Percentiles rank a stretch among this genome's conserved stretches.
phyloP scores from a whole-genome alignment of 169 alveolate species.

The Hammondia hammondi region DNA sequence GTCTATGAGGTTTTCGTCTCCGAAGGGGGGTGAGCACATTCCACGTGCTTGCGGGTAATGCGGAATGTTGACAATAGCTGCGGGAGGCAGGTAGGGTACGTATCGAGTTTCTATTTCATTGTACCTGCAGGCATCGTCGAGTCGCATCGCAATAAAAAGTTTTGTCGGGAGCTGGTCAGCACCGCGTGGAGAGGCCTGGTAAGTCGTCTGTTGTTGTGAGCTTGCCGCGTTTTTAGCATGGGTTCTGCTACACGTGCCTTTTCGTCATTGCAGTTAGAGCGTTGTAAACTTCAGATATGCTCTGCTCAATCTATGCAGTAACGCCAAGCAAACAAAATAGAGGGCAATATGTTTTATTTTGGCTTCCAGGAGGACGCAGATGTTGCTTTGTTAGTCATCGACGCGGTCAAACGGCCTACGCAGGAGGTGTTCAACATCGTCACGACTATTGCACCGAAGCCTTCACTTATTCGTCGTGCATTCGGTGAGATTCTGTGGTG shows the following conservation, averaged over 20 bases:
- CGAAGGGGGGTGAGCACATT: too few species aligned
- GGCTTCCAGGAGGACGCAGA: constrained; percentile 83
- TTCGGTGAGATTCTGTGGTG: neutral
- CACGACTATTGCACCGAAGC: constrained; percentile 79
- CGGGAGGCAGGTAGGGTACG: neutral
- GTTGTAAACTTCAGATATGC: too few species aligned
- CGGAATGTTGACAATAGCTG: neutral
- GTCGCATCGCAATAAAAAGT: constrained; percentile 83
- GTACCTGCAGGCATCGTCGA: constrained; percentile 76
- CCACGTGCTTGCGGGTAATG: neutral
- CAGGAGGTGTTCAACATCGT: constrained; percentile 79
- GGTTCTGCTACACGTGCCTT: too few species aligned
- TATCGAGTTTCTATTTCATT: neutral
- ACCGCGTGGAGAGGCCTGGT: constrained; percentile 89
- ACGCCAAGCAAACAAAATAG: neutral
- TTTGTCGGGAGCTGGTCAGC: constrained; percentile 81
- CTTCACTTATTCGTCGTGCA: constrained; percentile 41
- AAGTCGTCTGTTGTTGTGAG: neutral
- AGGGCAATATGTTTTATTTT: neutral
- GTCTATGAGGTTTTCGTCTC: too few species aligned
- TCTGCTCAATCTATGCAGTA: too few species aligned
- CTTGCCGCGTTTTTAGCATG: too few species aligned
- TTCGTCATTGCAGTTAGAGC: too few species aligned
- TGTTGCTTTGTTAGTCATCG: constrained; percentile 82
- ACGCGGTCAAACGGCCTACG: constrained; percentile 86